Evolutionary conservation across 2,329 filamentous ascomycete species (phyloP).

Genomic region (Trichophyton verrucosum): DNA sequence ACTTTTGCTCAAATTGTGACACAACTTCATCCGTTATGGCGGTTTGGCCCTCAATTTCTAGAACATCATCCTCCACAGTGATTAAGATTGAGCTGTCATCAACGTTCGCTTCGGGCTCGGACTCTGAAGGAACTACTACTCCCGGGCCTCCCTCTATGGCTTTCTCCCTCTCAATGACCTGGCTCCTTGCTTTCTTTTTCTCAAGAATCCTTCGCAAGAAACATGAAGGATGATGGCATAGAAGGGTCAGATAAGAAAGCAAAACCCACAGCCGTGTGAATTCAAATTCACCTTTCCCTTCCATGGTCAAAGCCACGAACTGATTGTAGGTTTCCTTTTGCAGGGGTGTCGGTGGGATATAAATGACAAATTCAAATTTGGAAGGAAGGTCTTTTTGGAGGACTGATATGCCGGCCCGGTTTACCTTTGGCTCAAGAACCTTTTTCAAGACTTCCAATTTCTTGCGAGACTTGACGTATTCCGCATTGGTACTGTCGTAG

Average conservation of each 20-base stretch:
- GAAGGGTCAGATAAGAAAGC: slow-evolving; percentile 40
- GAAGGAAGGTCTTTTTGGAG: slow-evolving; percentile 55
- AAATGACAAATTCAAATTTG: slow-evolving; percentile 74
- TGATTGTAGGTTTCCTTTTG: slow-evolving; percentile 53
- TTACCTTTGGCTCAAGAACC: slow-evolving; percentile 64
- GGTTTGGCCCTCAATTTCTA: neutral
- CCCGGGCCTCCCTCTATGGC: neutral
- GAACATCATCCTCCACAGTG: neutral
- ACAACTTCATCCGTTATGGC: slow-evolving; percentile 7
- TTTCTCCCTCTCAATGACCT: neutral
- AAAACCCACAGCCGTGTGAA: slow-evolving; percentile 43
- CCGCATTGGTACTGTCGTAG: slow-evolving; percentile 44
- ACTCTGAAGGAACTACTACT: slow-evolving; percentile 8
- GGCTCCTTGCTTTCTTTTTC: slow-evolving; percentile 11
- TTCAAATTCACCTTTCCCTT: slow-evolving; percentile 22
- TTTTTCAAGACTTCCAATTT: slow-evolving; percentile 58
- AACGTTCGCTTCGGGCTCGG: slow-evolving; percentile 2
- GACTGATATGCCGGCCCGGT: slow-evolving; percentile 58
- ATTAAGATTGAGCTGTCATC: slow-evolving; percentile 5
- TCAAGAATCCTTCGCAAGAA: slow-evolving; percentile 40
- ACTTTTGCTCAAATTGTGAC: slow-evolving; percentile 18
- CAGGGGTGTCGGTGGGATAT: slow-evolving; percentile 52
- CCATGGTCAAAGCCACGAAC: slow-evolving; percentile 31
- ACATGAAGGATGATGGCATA: slow-evolving; percentile 48
- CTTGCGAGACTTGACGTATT: slow-evolving; percentile 51